Conservation (phyloP, 2,329 filamentous ascomycete species). For the Colletotrichum godetiae region DNA sequence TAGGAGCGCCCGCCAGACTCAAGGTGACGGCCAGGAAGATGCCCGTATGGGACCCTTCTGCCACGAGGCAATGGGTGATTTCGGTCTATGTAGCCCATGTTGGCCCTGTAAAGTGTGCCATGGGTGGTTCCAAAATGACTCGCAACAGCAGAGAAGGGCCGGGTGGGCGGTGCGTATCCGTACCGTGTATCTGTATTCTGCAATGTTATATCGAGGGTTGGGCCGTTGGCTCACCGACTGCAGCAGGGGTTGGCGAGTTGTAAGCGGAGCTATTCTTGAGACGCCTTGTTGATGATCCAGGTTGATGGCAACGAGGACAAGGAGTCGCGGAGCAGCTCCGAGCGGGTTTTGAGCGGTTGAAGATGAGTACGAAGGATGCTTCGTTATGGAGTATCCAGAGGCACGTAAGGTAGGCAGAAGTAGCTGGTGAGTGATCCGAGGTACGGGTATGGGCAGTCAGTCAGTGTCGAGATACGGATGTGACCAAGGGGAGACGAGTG, state of each 20-base stretch:
- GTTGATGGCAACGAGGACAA: background rate
- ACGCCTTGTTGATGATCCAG: constrained; percentile 5
- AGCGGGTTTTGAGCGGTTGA: constrained; percentile 11
- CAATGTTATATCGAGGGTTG: constrained; percentile 1
- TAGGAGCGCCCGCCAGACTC: constrained; percentile 16
- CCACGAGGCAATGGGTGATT: constrained; percentile 28
- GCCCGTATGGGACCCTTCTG: constrained; percentile 15
- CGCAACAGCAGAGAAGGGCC: constrained; percentile 19
- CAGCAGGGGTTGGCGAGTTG: constrained; percentile 6
- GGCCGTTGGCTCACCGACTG: constrained; percentile 6
- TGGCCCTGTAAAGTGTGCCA: constrained; percentile 1
- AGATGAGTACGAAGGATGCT: background rate
- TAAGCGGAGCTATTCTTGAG: constrained; percentile 15
- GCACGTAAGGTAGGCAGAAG: background rate
- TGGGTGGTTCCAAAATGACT: constrained; percentile 27
- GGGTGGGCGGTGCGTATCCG: constrained; percentile 1
- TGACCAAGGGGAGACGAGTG: constrained; percentile 4
- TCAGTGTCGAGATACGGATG: constrained; percentile 6
- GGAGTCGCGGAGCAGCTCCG: constrained; percentile 16
- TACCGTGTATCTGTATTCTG: background rate
- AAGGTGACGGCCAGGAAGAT: constrained; percentile 18
- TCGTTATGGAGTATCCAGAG: background rate
- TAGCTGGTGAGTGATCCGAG: background rate
- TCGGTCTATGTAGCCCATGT: background rate
- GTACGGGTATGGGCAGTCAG: background rate